Evolutionary conservation across 192 early-diverging fungal genomes (phyloP).

Genomic region (Backusella australiensis): DNA sequence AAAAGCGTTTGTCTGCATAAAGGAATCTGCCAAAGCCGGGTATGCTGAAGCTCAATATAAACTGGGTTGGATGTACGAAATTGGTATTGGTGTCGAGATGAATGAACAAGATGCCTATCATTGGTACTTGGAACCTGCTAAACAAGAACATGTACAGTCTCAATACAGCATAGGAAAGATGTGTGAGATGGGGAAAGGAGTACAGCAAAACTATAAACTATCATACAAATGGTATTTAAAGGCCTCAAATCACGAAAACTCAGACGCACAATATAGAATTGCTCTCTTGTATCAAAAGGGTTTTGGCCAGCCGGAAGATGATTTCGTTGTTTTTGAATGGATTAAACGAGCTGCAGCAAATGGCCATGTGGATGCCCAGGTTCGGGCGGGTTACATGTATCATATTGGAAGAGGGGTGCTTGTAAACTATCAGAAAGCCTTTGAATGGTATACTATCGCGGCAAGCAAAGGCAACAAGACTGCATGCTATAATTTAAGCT

Average conservation of each 20-base stretch:
- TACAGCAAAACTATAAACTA: conserved; percentile 40
- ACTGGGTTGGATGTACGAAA: conserved; percentile 77
- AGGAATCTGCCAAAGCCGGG: conserved; percentile 60
- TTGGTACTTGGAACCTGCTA: conserved; percentile 53
- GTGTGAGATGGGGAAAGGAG: conserved; percentile 56
- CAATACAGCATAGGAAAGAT: conserved; percentile 55
- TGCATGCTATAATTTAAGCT: conserved; percentile 70
- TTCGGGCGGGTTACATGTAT: conserved; percentile 75
- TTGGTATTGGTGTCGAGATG: conserved; percentile 64
- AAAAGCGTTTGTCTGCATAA: conserved; percentile 59
- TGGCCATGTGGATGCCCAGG: conserved; percentile 74
- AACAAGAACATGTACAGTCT: conserved; percentile 47
- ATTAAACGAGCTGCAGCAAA: conserved; percentile 56
- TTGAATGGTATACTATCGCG: background rate
- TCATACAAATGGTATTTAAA: conserved; percentile 62
- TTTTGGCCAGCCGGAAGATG: conserved; percentile 48
- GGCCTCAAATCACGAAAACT: conserved; percentile 64
- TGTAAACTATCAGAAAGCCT: conserved; percentile 45
- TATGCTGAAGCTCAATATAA: conserved; percentile 63
- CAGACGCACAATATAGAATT: conserved; percentile 69
- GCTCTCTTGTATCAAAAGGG: conserved; percentile 59
- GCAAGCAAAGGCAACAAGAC: conserved; percentile 46
- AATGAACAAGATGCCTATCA: conserved; percentile 61
- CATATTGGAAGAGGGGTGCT: conserved; percentile 70
- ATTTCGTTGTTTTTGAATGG: conserved; percentile 55